Evolutionary conservation across 2,329 filamentous ascomycete genomes (phyloP).

Genomic region (Colletotrichum spaethianum): DNA sequence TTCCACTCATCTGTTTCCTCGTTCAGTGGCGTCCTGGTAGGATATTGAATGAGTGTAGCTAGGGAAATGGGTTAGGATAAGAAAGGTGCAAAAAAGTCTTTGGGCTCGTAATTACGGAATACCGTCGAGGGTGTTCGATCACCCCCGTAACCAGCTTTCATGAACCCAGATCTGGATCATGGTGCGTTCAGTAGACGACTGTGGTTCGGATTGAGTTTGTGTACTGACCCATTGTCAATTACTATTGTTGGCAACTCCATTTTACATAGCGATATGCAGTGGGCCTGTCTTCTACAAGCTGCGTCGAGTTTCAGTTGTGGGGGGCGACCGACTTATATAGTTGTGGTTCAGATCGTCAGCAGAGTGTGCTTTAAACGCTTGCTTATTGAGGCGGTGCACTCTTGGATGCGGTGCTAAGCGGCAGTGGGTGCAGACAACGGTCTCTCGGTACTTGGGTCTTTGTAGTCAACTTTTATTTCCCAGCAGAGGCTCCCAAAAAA

Average conservation of each 20-base stretch:
- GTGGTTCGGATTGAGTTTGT: not conserved
- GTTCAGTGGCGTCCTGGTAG: constrained; percentile 1
- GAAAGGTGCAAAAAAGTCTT: too few species aligned
- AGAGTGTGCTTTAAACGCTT: not conserved
- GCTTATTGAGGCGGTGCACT: not conserved
- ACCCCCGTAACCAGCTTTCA: constrained; percentile 22
- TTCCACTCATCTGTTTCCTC: not conserved
- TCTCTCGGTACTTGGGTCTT: not conserved
- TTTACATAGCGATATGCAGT: not conserved
- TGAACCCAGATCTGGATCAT: constrained; percentile 3
- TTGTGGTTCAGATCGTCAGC: not conserved
- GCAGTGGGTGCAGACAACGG: not conserved
- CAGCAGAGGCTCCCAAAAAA: not conserved
- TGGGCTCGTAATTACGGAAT: constrained; percentile 6
- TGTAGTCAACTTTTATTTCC: not conserved
- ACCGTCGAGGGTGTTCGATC: not conserved
- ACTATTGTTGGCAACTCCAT: not conserved
- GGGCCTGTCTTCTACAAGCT: too few species aligned
- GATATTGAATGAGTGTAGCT: constrained; percentile 22
- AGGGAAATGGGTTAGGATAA: not conserved
- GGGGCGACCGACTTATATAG: too few species aligned
- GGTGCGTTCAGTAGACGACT: not conserved
- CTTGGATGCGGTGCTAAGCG: not conserved
- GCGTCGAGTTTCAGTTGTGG: not conserved
- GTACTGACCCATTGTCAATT: not conserved